Percentiles rank a stretch among this genome's conserved stretches.
Evolutionary conservation across 2,329 filamentous ascomycete genomes (phyloP).

Genomic region (Pseudogymnoascus sp.): DNA sequence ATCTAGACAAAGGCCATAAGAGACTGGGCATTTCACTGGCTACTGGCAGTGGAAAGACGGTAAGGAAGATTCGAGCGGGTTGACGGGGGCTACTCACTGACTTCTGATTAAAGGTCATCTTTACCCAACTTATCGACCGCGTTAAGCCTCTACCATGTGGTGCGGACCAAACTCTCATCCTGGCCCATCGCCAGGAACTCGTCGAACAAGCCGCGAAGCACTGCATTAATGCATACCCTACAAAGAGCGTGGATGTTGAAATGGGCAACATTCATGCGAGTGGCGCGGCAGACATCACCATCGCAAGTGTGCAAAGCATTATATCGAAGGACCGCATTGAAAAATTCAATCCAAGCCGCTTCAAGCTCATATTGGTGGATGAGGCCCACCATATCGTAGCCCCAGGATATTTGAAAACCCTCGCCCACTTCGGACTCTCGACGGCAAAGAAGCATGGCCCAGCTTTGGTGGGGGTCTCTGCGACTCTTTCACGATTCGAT

Average conservation of each 20-base stretch:
- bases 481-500: slow-evolving; percentile 69
- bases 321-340: slow-evolving; percentile 64
- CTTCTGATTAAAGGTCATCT: slow-evolving; percentile 60
- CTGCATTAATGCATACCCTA: slow-evolving; percentile 71
- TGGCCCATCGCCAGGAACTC: slow-evolving; percentile 86
- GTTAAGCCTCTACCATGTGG: slow-evolving; percentile 47
- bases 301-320: slow-evolving; percentile 84
- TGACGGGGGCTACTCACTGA: neutral
- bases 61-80: slow-evolving; percentile 30
- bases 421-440: slow-evolving; percentile 71
- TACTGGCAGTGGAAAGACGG: slow-evolving; percentile 84
- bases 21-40: slow-evolving; percentile 77
- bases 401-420: slow-evolving; percentile 61
- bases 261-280: slow-evolving; percentile 74
- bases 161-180: slow-evolving; percentile 73
- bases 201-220: slow-evolving; percentile 89
- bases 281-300: slow-evolving; percentile 80
- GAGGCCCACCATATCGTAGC: slow-evolving; percentile 97
- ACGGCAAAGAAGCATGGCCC: slow-evolving; percentile 44
- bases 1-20: slow-evolving; percentile 63
- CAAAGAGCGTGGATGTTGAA: slow-evolving; percentile 77
- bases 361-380: slow-evolving; percentile 89
- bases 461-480: slow-evolving; percentile 81
- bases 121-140: slow-evolving; percentile 85
- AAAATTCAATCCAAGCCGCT: slow-evolving; percentile 71